Conservation (phyloP, 495 filamentous ascomycete species). For the Tuber aestivum region DNA sequence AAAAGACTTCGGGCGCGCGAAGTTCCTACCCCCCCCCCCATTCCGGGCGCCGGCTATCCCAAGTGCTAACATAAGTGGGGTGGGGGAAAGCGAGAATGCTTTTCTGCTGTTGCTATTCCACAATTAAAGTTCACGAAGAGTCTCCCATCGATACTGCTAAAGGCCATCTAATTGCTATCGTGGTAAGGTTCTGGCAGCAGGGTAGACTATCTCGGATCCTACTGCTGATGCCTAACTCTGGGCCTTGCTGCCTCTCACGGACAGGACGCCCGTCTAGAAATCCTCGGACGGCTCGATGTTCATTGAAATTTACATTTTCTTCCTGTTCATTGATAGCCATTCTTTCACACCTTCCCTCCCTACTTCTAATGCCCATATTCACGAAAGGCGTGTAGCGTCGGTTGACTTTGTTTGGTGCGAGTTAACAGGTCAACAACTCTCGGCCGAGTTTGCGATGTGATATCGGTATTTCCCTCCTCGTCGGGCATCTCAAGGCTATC, state of each 20-base stretch:
- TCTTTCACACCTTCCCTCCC: too few species aligned
- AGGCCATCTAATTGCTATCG: not conserved
- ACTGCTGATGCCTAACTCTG: not conserved
- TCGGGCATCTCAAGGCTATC: not conserved
- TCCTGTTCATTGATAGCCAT: not conserved
- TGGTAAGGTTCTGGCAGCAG: not conserved
- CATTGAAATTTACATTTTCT: not conserved
- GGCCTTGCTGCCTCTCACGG: not conserved
- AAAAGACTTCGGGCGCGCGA: not conserved
- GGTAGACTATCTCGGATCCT: not conserved
- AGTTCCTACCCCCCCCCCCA: not conserved
- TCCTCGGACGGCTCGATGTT: not conserved
- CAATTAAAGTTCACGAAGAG: not conserved
- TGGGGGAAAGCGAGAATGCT: not conserved
- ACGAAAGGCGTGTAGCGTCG: not conserved
- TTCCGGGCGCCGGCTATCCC: too few species aligned
- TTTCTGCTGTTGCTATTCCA: not conserved
- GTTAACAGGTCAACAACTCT: not conserved
- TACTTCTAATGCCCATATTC: not conserved
- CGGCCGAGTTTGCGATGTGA: not conserved
- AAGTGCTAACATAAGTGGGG: not conserved
- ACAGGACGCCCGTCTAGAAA: not conserved
- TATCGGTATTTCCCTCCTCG: not conserved
- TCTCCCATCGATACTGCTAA: not conserved
- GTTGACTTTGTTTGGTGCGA: not conserved